Conservation (phyloP, 2,329 filamentous ascomycete species). For the Trichoderma semiorbis region DNA sequence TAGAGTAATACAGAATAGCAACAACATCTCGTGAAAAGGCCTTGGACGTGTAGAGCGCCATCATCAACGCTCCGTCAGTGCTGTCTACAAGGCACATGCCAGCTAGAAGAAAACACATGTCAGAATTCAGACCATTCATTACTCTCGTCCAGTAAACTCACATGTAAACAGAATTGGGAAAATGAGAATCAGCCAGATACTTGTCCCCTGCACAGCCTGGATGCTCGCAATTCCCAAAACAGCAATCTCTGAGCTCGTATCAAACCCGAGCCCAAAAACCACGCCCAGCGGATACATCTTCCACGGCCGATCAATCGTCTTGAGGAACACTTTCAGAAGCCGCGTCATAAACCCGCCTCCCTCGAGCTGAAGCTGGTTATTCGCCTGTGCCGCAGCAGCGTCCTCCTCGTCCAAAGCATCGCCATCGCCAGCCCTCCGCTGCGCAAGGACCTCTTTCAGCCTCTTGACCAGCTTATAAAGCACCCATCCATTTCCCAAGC, state of each 20-base stretch:
- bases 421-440: slow-evolving; percentile 30
- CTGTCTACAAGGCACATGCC: slow-evolving; percentile 97
- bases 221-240: slow-evolving; percentile 86
- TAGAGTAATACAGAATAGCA: slow-evolving; percentile 92
- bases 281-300: slow-evolving; percentile 94
- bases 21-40: slow-evolving; percentile 75
- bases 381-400: slow-evolving; percentile 31
- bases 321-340: slow-evolving; percentile 72
- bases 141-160: slow-evolving; percentile 34
- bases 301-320: slow-evolving; percentile 72
- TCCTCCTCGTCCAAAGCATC: slow-evolving; percentile 27
- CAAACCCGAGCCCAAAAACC: slow-evolving; percentile 88
- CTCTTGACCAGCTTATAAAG: slow-evolving; percentile 71
- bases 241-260: slow-evolving; percentile 92
- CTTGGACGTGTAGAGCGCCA: slow-evolving; percentile 82
- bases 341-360: slow-evolving; percentile 72
- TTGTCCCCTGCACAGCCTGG: slow-evolving; percentile 79
- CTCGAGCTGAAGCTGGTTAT: slow-evolving; percentile 62
- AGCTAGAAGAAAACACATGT: slow-evolving; percentile 42
- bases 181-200: slow-evolving; percentile 89
- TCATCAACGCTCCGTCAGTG: slow-evolving; percentile 90
- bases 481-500: slow-evolving; percentile 81
- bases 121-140: background rate
- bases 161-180: slow-evolving; percentile 87
- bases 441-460: slow-evolving; percentile 57